Percentiles rank a stretch among this genome's conserved stretches.
phyloP scores from a whole-genome alignment of 129 eudicot genomes.

The Kitagawia praeruptora region DNA sequence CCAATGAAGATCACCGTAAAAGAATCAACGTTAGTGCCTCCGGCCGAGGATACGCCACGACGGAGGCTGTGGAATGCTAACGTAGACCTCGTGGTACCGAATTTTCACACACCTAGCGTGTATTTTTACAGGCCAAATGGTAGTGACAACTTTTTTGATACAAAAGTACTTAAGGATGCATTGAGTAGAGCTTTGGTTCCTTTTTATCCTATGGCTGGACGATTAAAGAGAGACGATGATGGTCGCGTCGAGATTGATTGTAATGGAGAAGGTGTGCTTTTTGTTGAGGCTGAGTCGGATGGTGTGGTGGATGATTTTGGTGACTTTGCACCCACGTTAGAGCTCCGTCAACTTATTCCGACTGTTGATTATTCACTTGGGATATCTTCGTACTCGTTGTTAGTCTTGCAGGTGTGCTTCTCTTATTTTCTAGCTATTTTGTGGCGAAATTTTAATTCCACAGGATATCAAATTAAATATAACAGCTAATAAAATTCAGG shows the following conservation, averaged over 20 bases:
- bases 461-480: too few species aligned
- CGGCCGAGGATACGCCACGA: conserved; percentile 51
- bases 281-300: conserved; percentile 69
- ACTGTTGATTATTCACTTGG: conserved; percentile 71
- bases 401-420: conserved; percentile 53
- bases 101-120: conserved; percentile 59
- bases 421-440: background rate
- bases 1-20: conserved; percentile 45
- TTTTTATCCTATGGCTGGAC: conserved; percentile 79
- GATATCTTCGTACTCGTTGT: conserved; percentile 48
- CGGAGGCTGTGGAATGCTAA: conserved; percentile 57
- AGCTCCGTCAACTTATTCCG: conserved; percentile 61
- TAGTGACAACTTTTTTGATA: conserved; percentile 45
- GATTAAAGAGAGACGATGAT: conserved; percentile 61
- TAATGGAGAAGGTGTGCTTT: conserved; percentile 70
- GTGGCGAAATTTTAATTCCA: too few species aligned
- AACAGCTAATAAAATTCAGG: too few species aligned
- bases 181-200: conserved; percentile 57
- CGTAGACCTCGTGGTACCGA: conserved; percentile 60
- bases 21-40: conserved; percentile 56
- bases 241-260: conserved; percentile 82
- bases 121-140: conserved; percentile 66
- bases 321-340: conserved; percentile 73
- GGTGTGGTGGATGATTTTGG: conserved; percentile 61
- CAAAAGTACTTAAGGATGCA: conserved; percentile 50